These are phyloP conservation scores for Lentithecium fluviatile DNA, from an alignment of 495 filamentous ascomycete genomes.

Conservation along the genomic window DNA sequence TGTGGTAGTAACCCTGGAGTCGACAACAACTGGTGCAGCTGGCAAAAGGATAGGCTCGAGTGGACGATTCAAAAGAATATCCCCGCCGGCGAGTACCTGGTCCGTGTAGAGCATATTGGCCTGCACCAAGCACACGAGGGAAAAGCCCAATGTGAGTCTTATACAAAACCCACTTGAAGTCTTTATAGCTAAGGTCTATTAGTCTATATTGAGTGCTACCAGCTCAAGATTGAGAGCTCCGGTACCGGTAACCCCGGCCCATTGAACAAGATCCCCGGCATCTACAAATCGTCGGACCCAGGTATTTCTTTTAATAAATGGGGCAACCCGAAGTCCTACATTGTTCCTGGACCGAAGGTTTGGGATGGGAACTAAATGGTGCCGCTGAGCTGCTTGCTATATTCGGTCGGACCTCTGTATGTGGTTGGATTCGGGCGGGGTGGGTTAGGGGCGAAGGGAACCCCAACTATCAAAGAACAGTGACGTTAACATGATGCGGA, in stretches of 20 bases:
- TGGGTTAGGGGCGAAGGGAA: too few relatives aligned
- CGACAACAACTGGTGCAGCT: conserved; percentile 31
- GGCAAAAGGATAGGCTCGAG: conserved; percentile 32
- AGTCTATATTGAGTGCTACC: too few relatives aligned
- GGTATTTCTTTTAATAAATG: conserved; percentile 33
- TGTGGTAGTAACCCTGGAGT: conserved; percentile 10
- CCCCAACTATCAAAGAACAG: too few relatives aligned
- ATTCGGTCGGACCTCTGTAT: too few relatives aligned
- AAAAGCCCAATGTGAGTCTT: conserved; percentile 24
- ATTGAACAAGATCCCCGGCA: conserved; percentile 25
- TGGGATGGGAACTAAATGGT: conserved; percentile 11
- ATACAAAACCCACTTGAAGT: too few relatives aligned
- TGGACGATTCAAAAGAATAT: conserved; percentile 28
- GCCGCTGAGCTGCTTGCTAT: too few relatives aligned
- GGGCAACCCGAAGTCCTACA: conserved; percentile 21
- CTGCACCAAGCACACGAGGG: conserved; percentile 24
- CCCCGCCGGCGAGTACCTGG: conserved; percentile 32
- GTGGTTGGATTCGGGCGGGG: too few relatives aligned
- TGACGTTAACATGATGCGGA: too few relatives aligned
- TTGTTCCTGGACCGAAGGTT: conserved; percentile 25
- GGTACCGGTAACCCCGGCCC: conserved; percentile 14
- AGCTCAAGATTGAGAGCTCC: conserved; percentile 26
- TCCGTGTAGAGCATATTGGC: conserved; percentile 33
- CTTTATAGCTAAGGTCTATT: too few relatives aligned
- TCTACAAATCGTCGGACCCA: conserved; percentile 24